These are phyloP conservation scores for Pseudocercospora eumusae DNA, from an alignment of 2,329 filamentous ascomycete genomes.

Conservation along the genomic window DNA sequence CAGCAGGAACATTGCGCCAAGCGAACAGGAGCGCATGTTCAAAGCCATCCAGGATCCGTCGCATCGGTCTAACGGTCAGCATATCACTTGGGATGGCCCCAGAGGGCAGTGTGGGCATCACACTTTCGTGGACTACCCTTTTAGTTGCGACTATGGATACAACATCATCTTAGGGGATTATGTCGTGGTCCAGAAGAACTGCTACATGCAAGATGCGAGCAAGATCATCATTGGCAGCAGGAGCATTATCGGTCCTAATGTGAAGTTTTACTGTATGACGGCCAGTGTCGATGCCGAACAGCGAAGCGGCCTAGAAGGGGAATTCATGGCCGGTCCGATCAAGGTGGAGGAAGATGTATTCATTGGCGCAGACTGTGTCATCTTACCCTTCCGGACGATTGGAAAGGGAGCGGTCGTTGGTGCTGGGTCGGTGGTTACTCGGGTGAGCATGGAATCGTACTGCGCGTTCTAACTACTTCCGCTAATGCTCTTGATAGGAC, in stretches of 20 bases:
- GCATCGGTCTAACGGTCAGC: conserved; percentile 43
- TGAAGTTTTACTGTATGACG: conserved; percentile 78
- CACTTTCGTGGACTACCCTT: conserved; percentile 80
- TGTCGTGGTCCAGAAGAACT: conserved; percentile 79
- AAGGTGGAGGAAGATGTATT: conserved; percentile 73
- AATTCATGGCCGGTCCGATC: conserved; percentile 69
- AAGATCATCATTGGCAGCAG: conserved; percentile 78
- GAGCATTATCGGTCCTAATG: conserved; percentile 71
- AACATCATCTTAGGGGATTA: conserved; percentile 87
- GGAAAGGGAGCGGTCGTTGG: conserved; percentile 56
- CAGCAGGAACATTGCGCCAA: conserved; percentile 57
- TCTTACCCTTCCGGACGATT: conserved; percentile 59
- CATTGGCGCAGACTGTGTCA: conserved; percentile 64
- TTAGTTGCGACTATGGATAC: conserved; percentile 93
- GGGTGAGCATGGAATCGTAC: conserved; percentile 44
- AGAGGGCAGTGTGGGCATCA: conserved; percentile 69
- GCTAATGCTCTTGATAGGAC: conserved; percentile 40
- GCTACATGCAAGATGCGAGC: conserved; percentile 83
- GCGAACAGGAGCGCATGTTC: conserved; percentile 70
- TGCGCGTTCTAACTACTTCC: neutral
- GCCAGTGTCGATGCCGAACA: conserved; percentile 71
- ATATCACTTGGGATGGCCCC: conserved; percentile 24
- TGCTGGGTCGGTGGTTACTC: conserved; percentile 58
- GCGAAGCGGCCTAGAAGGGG: conserved; percentile 68
- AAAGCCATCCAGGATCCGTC: conserved; percentile 68